phyloP scores from a whole-genome alignment of 2,329 filamentous ascomycete genomes.

The Alternaria consortialis region DNA sequence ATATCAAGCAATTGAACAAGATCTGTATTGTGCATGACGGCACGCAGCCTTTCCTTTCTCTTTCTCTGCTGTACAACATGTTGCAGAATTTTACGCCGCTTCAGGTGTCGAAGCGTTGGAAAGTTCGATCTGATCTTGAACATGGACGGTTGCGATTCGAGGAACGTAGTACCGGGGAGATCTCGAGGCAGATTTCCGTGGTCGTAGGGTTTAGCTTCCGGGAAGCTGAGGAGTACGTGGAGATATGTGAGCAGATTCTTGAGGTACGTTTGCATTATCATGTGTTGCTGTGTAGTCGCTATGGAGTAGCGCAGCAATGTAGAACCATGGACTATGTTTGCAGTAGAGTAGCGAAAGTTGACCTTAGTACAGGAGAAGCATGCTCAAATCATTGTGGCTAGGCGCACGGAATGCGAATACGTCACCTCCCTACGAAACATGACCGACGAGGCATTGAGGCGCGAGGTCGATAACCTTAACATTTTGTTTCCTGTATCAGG shows the following conservation, averaged over 20 bases:
- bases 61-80: slow-evolving; percentile 5
- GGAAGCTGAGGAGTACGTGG: slow-evolving; percentile 13
- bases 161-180: neutral
- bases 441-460: slow-evolving; percentile 2
- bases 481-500: slow-evolving; percentile 11
- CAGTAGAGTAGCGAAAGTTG: neutral
- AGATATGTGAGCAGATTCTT: slow-evolving; percentile 13
- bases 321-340: neutral
- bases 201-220: slow-evolving; percentile 18
- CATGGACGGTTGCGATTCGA: slow-evolving; percentile 20
- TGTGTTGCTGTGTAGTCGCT: neutral
- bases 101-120: slow-evolving; percentile 12
- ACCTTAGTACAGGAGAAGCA: slow-evolving; percentile 5
- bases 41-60: slow-evolving; percentile 9
- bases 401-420: slow-evolving; percentile 8
- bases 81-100: slow-evolving; percentile 13
- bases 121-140: slow-evolving; percentile 12
- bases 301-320: neutral
- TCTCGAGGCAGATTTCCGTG: slow-evolving; percentile 5
- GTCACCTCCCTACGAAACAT: slow-evolving; percentile 1
- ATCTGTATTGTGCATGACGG: slow-evolving; percentile 29
- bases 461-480: slow-evolving; percentile 11
- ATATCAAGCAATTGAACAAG: slow-evolving; percentile 17
- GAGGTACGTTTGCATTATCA: slow-evolving; percentile 2
- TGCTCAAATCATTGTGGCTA: slow-evolving; percentile 12